A percentile compares a stretch with the other conserved stretches of the same genome.
phyloP scores from a whole-genome alignment of 257 asterid species.

The Vinca minor region DNA sequence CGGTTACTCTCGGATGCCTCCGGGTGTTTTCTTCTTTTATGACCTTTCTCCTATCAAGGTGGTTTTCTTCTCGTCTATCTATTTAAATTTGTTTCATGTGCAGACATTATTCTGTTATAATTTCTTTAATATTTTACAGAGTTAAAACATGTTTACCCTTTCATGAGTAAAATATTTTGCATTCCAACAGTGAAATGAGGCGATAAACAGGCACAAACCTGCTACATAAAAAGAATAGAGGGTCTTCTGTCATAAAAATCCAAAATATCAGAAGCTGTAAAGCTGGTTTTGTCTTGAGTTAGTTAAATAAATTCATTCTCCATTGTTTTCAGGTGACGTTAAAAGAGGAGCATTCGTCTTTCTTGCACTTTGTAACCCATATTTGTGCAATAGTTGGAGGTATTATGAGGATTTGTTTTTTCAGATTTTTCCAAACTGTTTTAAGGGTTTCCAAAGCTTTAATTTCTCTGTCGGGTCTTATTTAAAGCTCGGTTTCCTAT shows the following conservation, averaged over 20 bases:
- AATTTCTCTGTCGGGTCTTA: not conserved
- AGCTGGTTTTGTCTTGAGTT: not conserved
- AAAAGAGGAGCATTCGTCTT: conserved; percentile 73
- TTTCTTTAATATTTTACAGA: not conserved
- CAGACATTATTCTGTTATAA: conserved; percentile 1
- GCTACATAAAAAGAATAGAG: not conserved
- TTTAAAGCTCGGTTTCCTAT: not conserved
- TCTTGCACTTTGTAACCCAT: conserved; percentile 86
- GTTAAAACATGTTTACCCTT: not conserved
- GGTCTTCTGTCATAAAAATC: not conserved
- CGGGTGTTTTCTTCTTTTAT: conserved; percentile 90
- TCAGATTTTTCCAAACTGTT: too few relatives aligned
- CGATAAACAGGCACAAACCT: not conserved
- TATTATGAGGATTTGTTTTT: conserved; percentile 14
- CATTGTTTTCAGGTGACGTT: conserved; percentile 60
- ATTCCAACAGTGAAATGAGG: not conserved
- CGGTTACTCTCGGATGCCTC: conserved; percentile 52
- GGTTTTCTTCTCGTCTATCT: conserved; percentile 6
- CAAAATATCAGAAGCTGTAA: not conserved
- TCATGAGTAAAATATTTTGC: not conserved
- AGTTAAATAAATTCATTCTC: not conserved
- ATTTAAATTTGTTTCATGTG: not conserved
- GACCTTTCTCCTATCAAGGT: conserved; percentile 98
- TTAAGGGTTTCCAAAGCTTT: not conserved
- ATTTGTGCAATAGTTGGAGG: conserved; percentile 98